phyloP scores from a whole-genome alignment of 345 rosid species.

The Hibiscus syriacus region DNA sequence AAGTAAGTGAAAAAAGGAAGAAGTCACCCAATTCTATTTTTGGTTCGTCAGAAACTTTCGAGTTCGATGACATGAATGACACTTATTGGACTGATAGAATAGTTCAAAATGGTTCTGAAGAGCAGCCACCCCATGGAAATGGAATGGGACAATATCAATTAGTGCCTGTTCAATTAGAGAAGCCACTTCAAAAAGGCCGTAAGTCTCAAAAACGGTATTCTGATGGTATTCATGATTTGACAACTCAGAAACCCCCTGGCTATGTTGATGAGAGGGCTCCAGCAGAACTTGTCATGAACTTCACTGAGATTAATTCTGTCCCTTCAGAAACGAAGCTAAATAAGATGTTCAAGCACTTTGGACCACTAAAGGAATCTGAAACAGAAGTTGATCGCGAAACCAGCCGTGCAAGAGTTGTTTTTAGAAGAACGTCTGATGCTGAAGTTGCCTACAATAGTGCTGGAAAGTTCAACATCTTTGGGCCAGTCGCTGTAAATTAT shows the following conservation, averaged over 20 bases:
- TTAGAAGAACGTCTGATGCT: conserved; percentile 63
- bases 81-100: conserved; percentile 93
- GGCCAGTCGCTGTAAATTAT: conserved; percentile 54
- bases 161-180: conserved; percentile 48
- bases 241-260: conserved; percentile 38
- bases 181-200: conserved; percentile 46
- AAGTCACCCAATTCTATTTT: conserved; percentile 27
- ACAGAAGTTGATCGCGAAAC: conserved; percentile 66
- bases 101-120: conserved; percentile 79
- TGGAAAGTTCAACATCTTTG: conserved; percentile 69
- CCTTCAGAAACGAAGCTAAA: conserved; percentile 68
- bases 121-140: conserved; percentile 46
- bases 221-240: conserved; percentile 31
- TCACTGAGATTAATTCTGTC: conserved; percentile 50
- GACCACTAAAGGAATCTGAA: conserved; percentile 66
- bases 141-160: conserved; percentile 35
- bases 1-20: conserved; percentile 41
- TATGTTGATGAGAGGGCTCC: conserved; percentile 56
- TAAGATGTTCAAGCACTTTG: conserved; percentile 80
- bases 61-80: conserved; percentile 88
- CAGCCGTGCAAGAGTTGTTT: conserved; percentile 81
- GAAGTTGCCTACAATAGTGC: conserved; percentile 78
- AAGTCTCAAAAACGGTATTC: conserved; percentile 53
- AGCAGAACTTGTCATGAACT: conserved; percentile 74
- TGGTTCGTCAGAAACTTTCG: conserved; percentile 68